phyloP scores from a whole-genome alignment of 2,329 filamentous ascomycete genomes.

The Claviceps arundinis region DNA sequence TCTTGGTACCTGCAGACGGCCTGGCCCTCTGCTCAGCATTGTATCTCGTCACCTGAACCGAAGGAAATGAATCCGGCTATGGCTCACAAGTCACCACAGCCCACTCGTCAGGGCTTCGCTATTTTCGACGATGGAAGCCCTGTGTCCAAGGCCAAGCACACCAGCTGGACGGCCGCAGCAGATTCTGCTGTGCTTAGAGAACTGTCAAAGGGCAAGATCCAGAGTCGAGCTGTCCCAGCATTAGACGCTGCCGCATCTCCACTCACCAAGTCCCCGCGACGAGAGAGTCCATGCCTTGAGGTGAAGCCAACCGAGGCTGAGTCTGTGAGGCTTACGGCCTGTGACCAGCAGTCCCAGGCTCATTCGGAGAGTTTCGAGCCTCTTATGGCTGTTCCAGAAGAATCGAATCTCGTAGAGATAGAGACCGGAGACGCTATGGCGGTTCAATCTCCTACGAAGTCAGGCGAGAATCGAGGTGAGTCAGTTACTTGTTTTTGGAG shows the following conservation, averaged over 20 bases:
- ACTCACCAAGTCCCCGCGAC: constrained; percentile 1
- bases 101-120: not conserved
- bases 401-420: constrained; percentile 8
- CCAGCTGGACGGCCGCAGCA: not conserved
- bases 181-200: constrained; percentile 3
- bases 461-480: not conserved
- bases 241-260: not conserved
- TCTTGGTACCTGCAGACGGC: not conserved
- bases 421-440: not conserved
- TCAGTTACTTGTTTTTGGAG: not conserved
- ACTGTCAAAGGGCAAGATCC: constrained; percentile 3
- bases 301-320: constrained; percentile 6
- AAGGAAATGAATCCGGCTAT: not conserved
- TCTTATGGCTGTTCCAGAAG: constrained; percentile 19
- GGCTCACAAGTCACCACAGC: not conserved
- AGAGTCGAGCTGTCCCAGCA: not conserved
- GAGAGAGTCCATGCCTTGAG: constrained; percentile 3
- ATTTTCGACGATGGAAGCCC: constrained; percentile 3
- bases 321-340: constrained; percentile 10
- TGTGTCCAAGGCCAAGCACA: not conserved
- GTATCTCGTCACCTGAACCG: too few species aligned
- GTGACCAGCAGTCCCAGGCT: constrained; percentile 17
- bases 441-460: not conserved
- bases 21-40: too few species aligned
- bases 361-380: constrained; percentile 21